Evolutionary conservation across 164 flowering plant species (phyloP), one percentile per base, ranked within the genome.

Genomic region (Magnolia changhungtana): DNA sequence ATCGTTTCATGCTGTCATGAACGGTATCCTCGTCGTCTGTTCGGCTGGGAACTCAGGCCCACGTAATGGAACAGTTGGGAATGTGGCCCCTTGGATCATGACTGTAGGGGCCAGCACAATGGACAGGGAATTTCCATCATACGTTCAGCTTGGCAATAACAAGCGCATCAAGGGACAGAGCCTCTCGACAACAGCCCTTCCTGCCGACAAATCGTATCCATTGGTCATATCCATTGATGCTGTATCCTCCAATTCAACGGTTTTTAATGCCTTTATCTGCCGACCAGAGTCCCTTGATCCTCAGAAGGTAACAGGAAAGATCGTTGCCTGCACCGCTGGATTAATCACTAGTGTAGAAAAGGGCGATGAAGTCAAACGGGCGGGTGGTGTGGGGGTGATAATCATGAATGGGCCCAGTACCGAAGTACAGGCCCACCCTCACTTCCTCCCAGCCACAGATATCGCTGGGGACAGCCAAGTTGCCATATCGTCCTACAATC

Each of bases 161-260:
- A 85, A 80, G 52, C 88, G 85, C 1, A 83, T 78, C 83, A 64
- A 83, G 0, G 97, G 98, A 3, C 87, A 77, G 0, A 88, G 95
- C 14, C 87, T 94, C 16, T 90, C 87, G 29, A 78, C 79, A 50
- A 94, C 92, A 14, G 84, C 82, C 23, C n/a, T 78, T 0, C 51
- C 84, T n/a, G 72, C 81, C 0, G 21, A 79, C 1, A 77, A 50
- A 63, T 75, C 82, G 10, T 86, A 87, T 74, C 84, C 86, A 9
- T 23, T 74, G 29, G 80, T 87, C 4, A 79, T 21, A n/a, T 84
- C 75, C 4, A 74, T 51, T 10, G 75, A 86, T 8, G 88, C 88
- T 1, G 81, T 49, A 68, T 77, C 78, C 6, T 70, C 81, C 0
- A 81, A 85, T 77, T 83, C 84, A 4, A 58, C 84, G 13, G 66